These are phyloP conservation scores for Cladosporium sp. DNA, from an alignment of 2,329 filamentous ascomycete genomes.

Conservation along the genomic window DNA sequence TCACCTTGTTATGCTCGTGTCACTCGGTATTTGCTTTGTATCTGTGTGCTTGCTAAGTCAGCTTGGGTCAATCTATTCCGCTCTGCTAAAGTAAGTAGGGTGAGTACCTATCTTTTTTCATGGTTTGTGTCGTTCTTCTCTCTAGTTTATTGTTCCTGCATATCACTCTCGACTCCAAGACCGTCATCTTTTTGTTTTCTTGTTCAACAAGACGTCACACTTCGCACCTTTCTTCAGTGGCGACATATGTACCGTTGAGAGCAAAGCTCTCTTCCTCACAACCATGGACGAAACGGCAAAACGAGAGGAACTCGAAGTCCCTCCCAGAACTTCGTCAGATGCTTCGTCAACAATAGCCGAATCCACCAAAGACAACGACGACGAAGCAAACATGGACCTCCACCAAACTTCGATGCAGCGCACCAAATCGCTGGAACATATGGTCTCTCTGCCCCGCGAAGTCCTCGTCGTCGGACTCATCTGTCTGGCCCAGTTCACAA, in stretches of 20 bases:
- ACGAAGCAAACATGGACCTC: not conserved
- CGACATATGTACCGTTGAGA: not conserved
- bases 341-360: not conserved
- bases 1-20: no score
- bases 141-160: not conserved
- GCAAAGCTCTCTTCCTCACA: not conserved
- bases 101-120: no score
- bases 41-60: not conserved
- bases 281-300: not conserved
- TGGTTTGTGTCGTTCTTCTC: not conserved
- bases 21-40: not conserved
- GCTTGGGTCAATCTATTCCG: not conserved
- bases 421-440: slow-evolving; percentile 23
- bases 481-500: slow-evolving; percentile 28
- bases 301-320: slow-evolving; percentile 1
- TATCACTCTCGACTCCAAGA: not conserved
- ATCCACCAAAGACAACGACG: not conserved
- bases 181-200: not conserved
- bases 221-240: no score
- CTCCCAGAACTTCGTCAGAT: slow-evolving; percentile 1
- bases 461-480: slow-evolving; percentile 28
- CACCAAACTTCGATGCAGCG: slow-evolving; percentile 1
- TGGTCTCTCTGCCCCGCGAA: slow-evolving; percentile 28
- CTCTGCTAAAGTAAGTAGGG: not conserved
- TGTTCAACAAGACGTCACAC: no score